Evolutionary conservation across 768 basidiomycete species (phyloP).

Genomic region (Mycena latifolia): DNA sequence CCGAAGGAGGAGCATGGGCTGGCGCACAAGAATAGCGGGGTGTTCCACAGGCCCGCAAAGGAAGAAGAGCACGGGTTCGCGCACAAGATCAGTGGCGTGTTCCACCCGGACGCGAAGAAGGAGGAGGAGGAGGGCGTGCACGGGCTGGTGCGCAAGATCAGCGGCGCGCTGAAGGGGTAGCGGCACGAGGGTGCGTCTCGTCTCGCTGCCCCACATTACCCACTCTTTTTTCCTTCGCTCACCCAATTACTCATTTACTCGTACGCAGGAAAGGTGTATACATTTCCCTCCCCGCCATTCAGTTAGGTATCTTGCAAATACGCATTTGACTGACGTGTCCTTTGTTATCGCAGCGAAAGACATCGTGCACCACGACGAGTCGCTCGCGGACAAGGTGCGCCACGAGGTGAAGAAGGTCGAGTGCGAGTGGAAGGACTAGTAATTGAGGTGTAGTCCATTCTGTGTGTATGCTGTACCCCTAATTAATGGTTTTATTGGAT

Average conservation of each 20-base stretch:
- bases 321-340: background rate
- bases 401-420: too few species aligned
- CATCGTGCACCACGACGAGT: background rate
- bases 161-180: slow-evolving; percentile 7
- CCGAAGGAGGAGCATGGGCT: slow-evolving; percentile 4
- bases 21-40: background rate
- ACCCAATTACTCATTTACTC: too few species aligned
- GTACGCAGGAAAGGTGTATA: slow-evolving; percentile 16
- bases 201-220: too few species aligned
- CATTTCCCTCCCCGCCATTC: too few species aligned
- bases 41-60: background rate
- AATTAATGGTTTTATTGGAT: too few species aligned
- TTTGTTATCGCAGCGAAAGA: background rate
- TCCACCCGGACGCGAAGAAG: background rate
- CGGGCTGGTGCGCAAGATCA: slow-evolving; percentile 16
- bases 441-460: too few species aligned
- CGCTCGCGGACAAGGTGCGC: background rate
- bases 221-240: too few species aligned
- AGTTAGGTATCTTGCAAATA: too few species aligned
- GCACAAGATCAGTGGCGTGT: slow-evolving; percentile 9
- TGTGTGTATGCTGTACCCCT: too few species aligned
- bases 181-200: slow-evolving; percentile 18
- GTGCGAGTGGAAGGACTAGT: too few species aligned
- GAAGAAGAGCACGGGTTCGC: background rate
- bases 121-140: background rate